Evolutionary conservation across 345 rosid species (phyloP).

Genomic region (Hibiscus mutabilis): DNA sequence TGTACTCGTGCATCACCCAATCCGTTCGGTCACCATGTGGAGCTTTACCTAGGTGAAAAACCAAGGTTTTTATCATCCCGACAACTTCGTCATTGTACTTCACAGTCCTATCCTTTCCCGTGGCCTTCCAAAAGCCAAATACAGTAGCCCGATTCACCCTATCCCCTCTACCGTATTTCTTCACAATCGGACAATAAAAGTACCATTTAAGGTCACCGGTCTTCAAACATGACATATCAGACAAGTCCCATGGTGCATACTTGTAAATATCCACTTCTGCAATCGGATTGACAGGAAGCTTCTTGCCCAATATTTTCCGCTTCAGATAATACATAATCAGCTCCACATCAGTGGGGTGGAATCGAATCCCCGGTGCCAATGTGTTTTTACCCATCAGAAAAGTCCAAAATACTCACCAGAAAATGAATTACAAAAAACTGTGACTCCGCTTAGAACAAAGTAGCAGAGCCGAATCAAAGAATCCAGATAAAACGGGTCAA

Average conservation of each 20-base stretch:
- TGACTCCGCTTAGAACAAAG: neutral
- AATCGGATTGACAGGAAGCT: neutral
- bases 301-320: conserved; percentile 55
- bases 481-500: neutral
- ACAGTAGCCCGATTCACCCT: conserved; percentile 43
- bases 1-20: conserved; percentile 86
- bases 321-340: conserved; percentile 54
- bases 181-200: conserved; percentile 68
- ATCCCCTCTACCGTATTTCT: conserved; percentile 46
- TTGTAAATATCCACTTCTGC: conserved; percentile 44
- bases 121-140: conserved; percentile 67
- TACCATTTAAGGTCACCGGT: conserved; percentile 71
- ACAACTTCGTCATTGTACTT: conserved; percentile 26
- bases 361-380: conserved; percentile 65
- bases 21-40: conserved; percentile 52
- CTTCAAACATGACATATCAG: conserved; percentile 31
- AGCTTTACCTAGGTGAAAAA: conserved; percentile 52
- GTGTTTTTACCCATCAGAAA: conserved; percentile 32
- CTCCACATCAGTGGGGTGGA: conserved; percentile 79
- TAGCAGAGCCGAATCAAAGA: neutral
- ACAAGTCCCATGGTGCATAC: conserved; percentile 66
- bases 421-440: neutral
- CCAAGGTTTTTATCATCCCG: conserved; percentile 59
- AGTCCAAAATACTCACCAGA: conserved; percentile 3
- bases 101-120: conserved; percentile 64